Conservation (phyloP, 805 yeast species). For the Jamesozyma piceae region DNA sequence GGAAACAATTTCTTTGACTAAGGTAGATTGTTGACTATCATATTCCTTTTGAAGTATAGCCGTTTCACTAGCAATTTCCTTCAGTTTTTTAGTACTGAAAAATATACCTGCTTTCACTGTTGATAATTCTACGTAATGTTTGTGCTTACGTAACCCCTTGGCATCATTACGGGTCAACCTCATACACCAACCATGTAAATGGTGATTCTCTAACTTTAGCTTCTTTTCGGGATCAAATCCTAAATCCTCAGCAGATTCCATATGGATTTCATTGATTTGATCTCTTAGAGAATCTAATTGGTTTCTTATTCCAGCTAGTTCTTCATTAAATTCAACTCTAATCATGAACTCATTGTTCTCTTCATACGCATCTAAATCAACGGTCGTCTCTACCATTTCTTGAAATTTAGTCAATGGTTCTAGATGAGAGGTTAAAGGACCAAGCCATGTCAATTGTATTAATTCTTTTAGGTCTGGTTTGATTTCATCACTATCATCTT, state of each 20-base stretch:
- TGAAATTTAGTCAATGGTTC: constrained; percentile 55
- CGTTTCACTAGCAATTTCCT: constrained; percentile 50
- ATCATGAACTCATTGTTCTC: constrained; percentile 70
- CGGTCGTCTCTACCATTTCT: constrained; percentile 85
- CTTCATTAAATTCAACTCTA: constrained; percentile 82
- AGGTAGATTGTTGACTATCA: constrained; percentile 61
- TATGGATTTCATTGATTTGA: constrained; percentile 52
- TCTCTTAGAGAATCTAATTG: constrained; percentile 46
- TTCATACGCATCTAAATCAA: constrained; percentile 76
- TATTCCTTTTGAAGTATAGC: constrained; percentile 55
- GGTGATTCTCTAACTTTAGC: constrained; percentile 80
- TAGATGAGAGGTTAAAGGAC: constrained; percentile 42
- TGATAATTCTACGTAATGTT: constrained; percentile 65
- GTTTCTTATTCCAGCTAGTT: constrained; percentile 49
- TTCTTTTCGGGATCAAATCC: constrained; percentile 79
- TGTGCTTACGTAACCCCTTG: constrained; percentile 50
- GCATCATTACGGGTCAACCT: constrained; percentile 88
- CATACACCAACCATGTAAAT: constrained; percentile 88
- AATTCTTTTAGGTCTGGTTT: constrained; percentile 26
- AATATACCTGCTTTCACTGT: constrained; percentile 94
- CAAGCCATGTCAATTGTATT: constrained; percentile 45
- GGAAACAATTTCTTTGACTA: constrained; percentile 73
- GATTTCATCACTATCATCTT: constrained; percentile 17
- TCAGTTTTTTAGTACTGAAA: constrained; percentile 67
- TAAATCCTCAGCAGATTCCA: constrained; percentile 60